Percentiles rank a stretch among this genome's conserved stretches.
These are phyloP conservation scores for Puccinia polysora DNA, from an alignment of 1,284 basidiomycete genomes.

Conservation along the genomic window DNA sequence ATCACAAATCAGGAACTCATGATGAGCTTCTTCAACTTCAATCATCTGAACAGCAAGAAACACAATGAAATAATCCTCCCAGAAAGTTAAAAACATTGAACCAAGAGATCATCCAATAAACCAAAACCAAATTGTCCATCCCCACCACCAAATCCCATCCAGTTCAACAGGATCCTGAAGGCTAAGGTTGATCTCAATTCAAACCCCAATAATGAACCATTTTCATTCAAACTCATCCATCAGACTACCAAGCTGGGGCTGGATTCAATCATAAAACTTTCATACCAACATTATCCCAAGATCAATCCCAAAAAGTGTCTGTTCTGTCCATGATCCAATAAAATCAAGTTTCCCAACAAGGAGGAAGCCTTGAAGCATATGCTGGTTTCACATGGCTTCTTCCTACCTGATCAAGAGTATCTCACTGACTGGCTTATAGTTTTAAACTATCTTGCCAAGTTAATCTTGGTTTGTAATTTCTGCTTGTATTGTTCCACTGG, in stretches of 20 bases:
- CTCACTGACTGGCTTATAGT: slow-evolving; percentile 78
- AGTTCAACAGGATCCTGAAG: not conserved
- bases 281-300: slow-evolving; percentile 60
- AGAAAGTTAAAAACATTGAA: slow-evolving; percentile 44
- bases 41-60: slow-evolving; percentile 82
- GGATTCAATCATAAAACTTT: slow-evolving; percentile 63
- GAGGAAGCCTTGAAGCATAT: slow-evolving; percentile 66
- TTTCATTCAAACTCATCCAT: not conserved
- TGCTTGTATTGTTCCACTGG: slow-evolving; percentile 72
- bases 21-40: no score
- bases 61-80: slow-evolving; percentile 76
- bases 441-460: slow-evolving; percentile 81
- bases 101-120: slow-evolving; percentile 21
- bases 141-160: not conserved
- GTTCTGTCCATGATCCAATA: slow-evolving; percentile 64
- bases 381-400: slow-evolving; percentile 83
- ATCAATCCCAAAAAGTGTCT: slow-evolving; percentile 60
- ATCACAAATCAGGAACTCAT: no score
- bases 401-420: slow-evolving; percentile 89
- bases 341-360: slow-evolving; percentile 44
- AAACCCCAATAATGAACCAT: not conserved
- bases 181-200: not conserved
- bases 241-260: slow-evolving; percentile 58
- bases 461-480: slow-evolving; percentile 83
- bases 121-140: slow-evolving; percentile 24